Conservation (phyloP, 345 rosid species). For the Noccaea bulbosa region DNA sequence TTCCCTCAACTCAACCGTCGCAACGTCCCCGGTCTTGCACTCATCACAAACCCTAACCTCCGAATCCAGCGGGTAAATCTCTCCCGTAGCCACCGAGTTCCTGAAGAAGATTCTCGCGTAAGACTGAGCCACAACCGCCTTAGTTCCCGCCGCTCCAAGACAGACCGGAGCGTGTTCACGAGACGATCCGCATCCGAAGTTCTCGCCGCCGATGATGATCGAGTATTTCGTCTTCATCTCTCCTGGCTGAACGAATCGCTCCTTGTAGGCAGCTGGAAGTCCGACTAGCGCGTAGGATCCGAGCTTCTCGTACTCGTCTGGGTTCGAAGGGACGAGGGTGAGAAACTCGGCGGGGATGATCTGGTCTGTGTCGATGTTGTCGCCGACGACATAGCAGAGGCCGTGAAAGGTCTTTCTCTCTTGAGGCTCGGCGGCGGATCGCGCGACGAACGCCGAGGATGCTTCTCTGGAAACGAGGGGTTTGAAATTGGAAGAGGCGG, state of each 20-base stretch:
- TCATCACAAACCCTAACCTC: constrained; percentile 86
- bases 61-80: constrained; percentile 76
- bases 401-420: constrained; percentile 67
- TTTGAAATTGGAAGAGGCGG: constrained; percentile 18
- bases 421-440: constrained; percentile 41
- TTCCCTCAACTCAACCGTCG: constrained; percentile 71
- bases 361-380: constrained; percentile 97
- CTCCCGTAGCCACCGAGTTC: constrained; percentile 89
- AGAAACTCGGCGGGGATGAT: constrained; percentile 92
- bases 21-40: constrained; percentile 80
- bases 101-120: constrained; percentile 91
- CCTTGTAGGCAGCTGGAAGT: constrained; percentile 67
- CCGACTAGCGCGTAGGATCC: constrained; percentile 84
- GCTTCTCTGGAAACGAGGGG: constrained; percentile 12
- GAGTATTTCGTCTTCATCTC: constrained; percentile 68
- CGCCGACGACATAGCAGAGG: constrained; percentile 87
- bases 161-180: constrained; percentile 98
- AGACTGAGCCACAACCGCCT: constrained; percentile 80
- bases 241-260: constrained; percentile 62
- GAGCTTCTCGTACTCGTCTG: constrained; percentile 78
- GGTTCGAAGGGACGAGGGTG: constrained; percentile 88
- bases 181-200: constrained; percentile 94
- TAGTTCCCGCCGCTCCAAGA: constrained; percentile 84
- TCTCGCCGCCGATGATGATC: constrained; percentile 78
- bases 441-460: constrained; percentile 33